Conservation (phyloP, 257 asterid species). For the Solanum dulcamara region DNA sequence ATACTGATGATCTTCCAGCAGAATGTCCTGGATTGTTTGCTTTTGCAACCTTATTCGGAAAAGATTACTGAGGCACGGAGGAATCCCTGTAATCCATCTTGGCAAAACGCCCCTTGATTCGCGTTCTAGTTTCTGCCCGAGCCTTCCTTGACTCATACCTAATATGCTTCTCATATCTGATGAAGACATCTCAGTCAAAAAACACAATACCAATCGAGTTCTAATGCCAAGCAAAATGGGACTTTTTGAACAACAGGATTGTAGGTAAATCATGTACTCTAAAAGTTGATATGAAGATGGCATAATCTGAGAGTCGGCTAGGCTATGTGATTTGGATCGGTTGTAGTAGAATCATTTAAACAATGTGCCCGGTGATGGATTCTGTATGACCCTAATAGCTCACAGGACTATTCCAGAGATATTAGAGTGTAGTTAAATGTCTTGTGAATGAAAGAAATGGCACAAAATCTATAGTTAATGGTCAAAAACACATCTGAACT, state of each 20-base stretch:
- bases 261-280: not conserved
- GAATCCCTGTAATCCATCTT: conserved; percentile 39
- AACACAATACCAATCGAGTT: not conserved
- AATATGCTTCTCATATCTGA: conserved; percentile 82
- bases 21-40: not conserved
- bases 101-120: conserved; percentile 94
- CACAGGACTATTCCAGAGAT: not conserved
- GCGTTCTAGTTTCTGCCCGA: conserved; percentile 75
- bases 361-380: not conserved
- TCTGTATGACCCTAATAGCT: not conserved
- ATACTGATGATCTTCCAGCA: not conserved
- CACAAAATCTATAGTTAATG: not conserved
- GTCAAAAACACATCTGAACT: not conserved
- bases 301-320: not conserved
- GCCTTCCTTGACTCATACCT: conserved; percentile 84
- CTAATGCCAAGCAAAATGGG: not conserved
- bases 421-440: not conserved
- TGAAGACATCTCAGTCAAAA: not conserved
- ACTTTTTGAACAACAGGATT: not conserved
- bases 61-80: not conserved
- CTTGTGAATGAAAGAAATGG: not conserved
- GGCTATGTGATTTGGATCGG: not conserved
- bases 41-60: not conserved
- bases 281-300: not conserved
- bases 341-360: not conserved